phyloP scores from a whole-genome alignment of 1,139 yeast genomes.

The Hansenula lynferdii region DNA sequence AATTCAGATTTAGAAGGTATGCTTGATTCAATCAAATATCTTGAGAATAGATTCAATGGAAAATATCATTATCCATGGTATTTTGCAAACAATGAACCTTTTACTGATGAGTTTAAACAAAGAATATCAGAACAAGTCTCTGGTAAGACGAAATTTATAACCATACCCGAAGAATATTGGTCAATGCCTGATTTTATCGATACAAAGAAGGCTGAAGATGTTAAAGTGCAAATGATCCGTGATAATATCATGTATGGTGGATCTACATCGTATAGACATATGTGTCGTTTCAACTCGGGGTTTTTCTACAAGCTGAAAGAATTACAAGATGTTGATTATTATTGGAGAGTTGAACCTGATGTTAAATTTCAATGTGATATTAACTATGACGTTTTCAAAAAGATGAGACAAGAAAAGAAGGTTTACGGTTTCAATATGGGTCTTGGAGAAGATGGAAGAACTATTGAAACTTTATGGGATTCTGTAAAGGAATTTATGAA shows the following conservation, averaged over 20 bases:
- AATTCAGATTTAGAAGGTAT: slow-evolving; percentile 45
- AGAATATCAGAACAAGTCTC: slow-evolving; percentile 42
- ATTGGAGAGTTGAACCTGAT: slow-evolving; percentile 74
- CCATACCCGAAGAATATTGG: slow-evolving; percentile 63
- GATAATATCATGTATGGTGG: slow-evolving; percentile 54
- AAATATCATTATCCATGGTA: slow-evolving; percentile 75
- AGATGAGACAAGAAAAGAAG: slow-evolving; percentile 52
- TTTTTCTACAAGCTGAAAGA: slow-evolving; percentile 55
- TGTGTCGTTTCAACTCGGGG: slow-evolving; percentile 68
- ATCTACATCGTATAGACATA: slow-evolving; percentile 60
- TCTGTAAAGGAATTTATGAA: slow-evolving; percentile 44
- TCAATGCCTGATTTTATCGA: slow-evolving; percentile 66
- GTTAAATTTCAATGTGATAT: slow-evolving; percentile 58
- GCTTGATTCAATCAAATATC: slow-evolving; percentile 41
- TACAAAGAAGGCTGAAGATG: slow-evolving; percentile 45
- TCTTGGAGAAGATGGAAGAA: slow-evolving; percentile 47
- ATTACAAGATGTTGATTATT: slow-evolving; percentile 50
- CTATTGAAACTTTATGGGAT: slow-evolving; percentile 57
- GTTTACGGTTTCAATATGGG: slow-evolving; percentile 61
- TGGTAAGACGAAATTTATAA: slow-evolving; percentile 62
- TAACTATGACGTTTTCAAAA: slow-evolving; percentile 57
- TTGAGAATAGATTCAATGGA: slow-evolving; percentile 66
- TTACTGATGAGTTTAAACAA: slow-evolving; percentile 50
- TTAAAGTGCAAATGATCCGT: slow-evolving; percentile 39
- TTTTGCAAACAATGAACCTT: slow-evolving; percentile 59